Conservation (phyloP, 108 stramenopile genomes). For the Fistulifera solaris region DNA sequence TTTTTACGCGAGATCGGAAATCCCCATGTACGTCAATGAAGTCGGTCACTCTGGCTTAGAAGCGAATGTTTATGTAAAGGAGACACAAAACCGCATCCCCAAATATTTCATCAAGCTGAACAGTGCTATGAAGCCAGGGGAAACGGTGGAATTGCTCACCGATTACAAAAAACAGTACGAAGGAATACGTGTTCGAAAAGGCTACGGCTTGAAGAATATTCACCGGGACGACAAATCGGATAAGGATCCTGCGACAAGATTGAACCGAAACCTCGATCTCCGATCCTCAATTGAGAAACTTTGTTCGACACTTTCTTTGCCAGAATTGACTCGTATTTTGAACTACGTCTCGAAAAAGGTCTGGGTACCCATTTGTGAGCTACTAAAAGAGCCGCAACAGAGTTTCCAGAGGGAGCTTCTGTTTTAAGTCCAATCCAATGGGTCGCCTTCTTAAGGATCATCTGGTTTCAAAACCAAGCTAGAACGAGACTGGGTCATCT, state of each 20-base stretch:
- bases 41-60: conserved; percentile 35
- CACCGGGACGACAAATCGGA: conserved; percentile 21
- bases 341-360: background rate
- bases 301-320: background rate
- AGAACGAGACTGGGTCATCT: background rate
- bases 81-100: too few relatives aligned
- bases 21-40: conserved; percentile 76
- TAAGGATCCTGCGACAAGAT: conserved; percentile 18
- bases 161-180: conserved; percentile 61
- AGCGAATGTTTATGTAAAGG: conserved; percentile 39
- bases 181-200: conserved; percentile 51
- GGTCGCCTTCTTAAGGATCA: background rate
- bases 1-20: conserved; percentile 25
- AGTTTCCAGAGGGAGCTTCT: background rate
- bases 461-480: conserved; percentile 1
- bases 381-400: background rate
- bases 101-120: background rate
- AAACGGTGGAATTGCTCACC: conserved; percentile 52
- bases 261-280: conserved; percentile 51
- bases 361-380: background rate
- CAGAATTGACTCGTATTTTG: background rate
- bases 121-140: conserved; percentile 35
- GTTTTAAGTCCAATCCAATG: background rate
- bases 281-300: background rate
- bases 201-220: conserved; percentile 53